These are phyloP conservation scores for Trametes pubescens DNA, from an alignment of 1,284 basidiomycete species.

Conservation along the genomic window DNA sequence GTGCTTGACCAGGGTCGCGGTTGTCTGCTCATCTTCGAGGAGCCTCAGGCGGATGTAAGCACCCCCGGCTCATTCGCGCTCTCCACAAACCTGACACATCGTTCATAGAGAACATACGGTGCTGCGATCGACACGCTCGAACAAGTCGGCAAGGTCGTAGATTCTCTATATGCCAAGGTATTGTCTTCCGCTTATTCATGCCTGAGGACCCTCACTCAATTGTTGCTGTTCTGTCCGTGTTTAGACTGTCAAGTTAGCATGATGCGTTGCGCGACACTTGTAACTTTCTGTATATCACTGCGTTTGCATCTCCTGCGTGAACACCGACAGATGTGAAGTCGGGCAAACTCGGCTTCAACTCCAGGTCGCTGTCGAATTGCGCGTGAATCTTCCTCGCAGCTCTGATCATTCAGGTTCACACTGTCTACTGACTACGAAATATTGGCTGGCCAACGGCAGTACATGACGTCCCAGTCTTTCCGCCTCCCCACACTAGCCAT, in stretches of 20 bases:
- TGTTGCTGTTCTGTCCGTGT: background rate
- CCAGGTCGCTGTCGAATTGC: too few species aligned
- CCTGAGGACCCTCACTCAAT: background rate
- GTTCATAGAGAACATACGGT: constrained; percentile 79
- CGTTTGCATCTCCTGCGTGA: too few species aligned
- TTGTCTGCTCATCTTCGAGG: constrained; percentile 90
- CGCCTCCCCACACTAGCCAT: too few species aligned
- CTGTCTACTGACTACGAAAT: too few species aligned
- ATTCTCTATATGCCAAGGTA: constrained; percentile 90
- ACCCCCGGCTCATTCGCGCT: background rate
- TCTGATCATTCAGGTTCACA: too few species aligned
- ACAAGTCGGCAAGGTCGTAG: constrained; percentile 91
- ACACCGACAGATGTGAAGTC: too few species aligned
- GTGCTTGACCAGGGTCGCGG: constrained; percentile 96
- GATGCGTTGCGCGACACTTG: background rate
- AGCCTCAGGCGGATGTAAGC: constrained; percentile 83
- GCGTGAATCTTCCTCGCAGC: too few species aligned
- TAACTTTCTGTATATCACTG: too few species aligned
- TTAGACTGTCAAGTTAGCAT: constrained; percentile 14
- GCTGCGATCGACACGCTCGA: constrained; percentile 90
- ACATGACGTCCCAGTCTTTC: too few species aligned
- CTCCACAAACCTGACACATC: background rate
- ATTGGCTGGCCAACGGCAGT: too few species aligned
- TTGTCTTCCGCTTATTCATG: background rate
- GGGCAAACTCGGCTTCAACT: too few species aligned